Evolutionary conservation across 352 stramenopile genomes (phyloP).

Genomic region (Phytophthora syringae): DNA sequence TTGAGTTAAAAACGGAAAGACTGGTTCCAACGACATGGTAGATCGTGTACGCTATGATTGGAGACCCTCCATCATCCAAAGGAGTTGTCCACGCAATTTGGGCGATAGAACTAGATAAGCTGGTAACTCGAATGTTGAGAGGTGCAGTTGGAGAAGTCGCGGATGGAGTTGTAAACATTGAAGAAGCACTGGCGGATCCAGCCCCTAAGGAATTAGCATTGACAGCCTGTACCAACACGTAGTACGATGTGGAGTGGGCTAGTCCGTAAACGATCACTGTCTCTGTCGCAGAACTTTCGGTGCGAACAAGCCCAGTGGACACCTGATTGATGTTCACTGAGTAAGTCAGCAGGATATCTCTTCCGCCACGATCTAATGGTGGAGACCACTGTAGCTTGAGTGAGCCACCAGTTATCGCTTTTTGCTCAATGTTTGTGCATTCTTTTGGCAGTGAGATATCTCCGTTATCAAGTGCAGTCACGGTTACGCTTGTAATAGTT

Average conservation of each 20-base stretch:
- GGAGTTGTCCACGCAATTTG: constrained; percentile 55
- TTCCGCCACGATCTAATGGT: constrained; percentile 46
- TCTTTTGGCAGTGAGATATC: constrained; percentile 60
- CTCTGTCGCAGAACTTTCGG: not conserved
- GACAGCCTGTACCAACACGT: constrained; percentile 38
- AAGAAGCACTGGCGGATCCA: constrained; percentile 24
- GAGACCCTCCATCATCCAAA: constrained; percentile 53
- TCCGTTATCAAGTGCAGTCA: constrained; percentile 59
- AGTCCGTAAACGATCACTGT: constrained; percentile 46
- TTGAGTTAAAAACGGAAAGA: not conserved
- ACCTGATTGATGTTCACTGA: constrained; percentile 28
- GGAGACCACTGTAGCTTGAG: constrained; percentile 51
- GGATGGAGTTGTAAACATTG: constrained; percentile 34
- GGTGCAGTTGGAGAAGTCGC: constrained; percentile 40
- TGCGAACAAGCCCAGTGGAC: constrained; percentile 14
- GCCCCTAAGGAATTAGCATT: constrained; percentile 41
- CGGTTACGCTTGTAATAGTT: constrained; percentile 10
- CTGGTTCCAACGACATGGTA: constrained; percentile 34
- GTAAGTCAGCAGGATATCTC: constrained; percentile 36
- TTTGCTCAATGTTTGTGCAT: constrained; percentile 35
- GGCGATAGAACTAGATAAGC: constrained; percentile 46
- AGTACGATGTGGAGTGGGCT: constrained; percentile 55
- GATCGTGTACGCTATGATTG: constrained; percentile 55
- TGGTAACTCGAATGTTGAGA: constrained; percentile 35
- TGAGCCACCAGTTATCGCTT: constrained; percentile 44